Evolutionary conservation across 176 grass and related monocot genomes (phyloP).

Genomic region (Bromus sterilis): DNA sequence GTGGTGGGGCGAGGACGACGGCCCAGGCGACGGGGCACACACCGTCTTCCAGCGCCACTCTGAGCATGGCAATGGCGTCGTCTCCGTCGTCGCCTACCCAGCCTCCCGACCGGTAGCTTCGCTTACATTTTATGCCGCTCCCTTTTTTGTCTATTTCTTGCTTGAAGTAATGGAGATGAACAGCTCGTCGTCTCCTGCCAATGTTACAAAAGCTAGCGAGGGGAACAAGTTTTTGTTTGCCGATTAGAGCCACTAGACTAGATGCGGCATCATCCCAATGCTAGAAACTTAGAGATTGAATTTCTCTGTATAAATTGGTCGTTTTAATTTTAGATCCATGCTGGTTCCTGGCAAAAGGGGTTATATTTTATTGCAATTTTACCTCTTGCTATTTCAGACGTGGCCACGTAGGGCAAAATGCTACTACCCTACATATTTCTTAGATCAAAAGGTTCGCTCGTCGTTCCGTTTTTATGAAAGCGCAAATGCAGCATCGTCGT

Average conservation of each 20-base stretch:
- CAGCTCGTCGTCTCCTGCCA: background rate
- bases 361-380: background rate
- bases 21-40: constrained; percentile 34
- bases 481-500: no score
- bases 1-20: constrained; percentile 74
- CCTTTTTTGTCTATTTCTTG: background rate
- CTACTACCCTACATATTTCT: background rate
- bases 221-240: background rate
- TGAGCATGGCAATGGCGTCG: constrained; percentile 66
- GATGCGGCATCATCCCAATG: background rate
- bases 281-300: background rate
- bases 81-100: constrained; percentile 76
- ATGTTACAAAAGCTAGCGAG: background rate
- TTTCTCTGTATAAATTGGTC: background rate
- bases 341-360: background rate
- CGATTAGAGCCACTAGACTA: background rate
- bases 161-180: background rate
- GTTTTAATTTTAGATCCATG: background rate
- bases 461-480: no score
- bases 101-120: constrained; percentile 50
- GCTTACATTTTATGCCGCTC: background rate
- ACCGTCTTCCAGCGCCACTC: constrained; percentile 60
- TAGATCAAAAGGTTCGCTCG: no score
- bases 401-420: background rate
- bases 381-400: background rate